phyloP scores from a whole-genome alignment of 1,284 basidiomycete species.

The Ustilago bromivora region DNA sequence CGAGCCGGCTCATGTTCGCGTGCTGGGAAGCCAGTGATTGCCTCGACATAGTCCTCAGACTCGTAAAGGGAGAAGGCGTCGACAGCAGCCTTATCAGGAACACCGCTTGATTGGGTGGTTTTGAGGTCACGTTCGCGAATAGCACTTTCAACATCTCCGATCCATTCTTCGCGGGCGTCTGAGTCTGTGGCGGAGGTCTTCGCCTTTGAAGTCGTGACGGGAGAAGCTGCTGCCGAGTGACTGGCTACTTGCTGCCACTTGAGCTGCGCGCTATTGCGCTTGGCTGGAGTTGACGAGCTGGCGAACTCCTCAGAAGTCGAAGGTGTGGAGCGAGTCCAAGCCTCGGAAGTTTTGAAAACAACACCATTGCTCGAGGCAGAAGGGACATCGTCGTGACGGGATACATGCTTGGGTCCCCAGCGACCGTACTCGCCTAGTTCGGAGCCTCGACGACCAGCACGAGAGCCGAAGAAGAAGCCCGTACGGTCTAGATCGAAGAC shows the following conservation, averaged over 20 bases:
- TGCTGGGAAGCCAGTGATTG: background rate
- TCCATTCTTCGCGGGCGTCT: slow-evolving; percentile 38
- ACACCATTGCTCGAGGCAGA: slow-evolving; percentile 10
- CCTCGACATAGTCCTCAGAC: slow-evolving; percentile 15
- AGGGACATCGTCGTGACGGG: slow-evolving; percentile 23
- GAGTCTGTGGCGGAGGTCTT: background rate
- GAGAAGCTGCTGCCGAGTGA: slow-evolving; percentile 10
- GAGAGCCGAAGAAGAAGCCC: slow-evolving; percentile 35
- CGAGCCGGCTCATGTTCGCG: background rate
- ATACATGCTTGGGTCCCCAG: slow-evolving; percentile 5
- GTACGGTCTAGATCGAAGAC: slow-evolving; percentile 18
- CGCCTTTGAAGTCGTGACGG: background rate
- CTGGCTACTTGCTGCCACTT: slow-evolving; percentile 43
- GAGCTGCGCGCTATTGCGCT: slow-evolving; percentile 21
- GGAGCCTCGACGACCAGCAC: slow-evolving; percentile 19
- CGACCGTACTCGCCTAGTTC: slow-evolving; percentile 11
- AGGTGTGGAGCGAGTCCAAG: slow-evolving; percentile 4
- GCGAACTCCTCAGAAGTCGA: background rate
- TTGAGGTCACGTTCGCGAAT: slow-evolving; percentile 38
- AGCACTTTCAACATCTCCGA: slow-evolving; percentile 41
- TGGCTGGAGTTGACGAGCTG: background rate
- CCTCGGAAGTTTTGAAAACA: slow-evolving; percentile 12
- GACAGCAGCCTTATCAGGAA: slow-evolving; percentile 26
- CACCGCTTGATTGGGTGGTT: background rate
- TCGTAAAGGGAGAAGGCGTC: slow-evolving; percentile 22